A percentile compares a stretch with the other conserved stretches of the same genome.
phyloP scores from a whole-genome alignment of 2,329 filamentous ascomycete genomes.

The Aspergillus puulaauensis region DNA sequence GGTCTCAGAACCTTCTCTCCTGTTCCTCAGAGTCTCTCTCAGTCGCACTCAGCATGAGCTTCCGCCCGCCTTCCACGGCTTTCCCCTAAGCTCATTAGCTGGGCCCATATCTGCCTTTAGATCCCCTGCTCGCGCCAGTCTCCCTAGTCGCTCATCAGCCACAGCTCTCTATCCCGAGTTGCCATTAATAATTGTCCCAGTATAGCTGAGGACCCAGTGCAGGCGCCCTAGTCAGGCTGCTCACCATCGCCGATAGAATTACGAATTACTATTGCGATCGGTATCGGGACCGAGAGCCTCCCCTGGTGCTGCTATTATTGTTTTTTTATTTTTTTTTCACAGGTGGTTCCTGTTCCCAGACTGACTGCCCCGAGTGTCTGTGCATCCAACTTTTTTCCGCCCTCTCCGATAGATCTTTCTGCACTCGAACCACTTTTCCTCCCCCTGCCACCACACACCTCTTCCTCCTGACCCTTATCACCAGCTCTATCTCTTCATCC shows the following conservation, averaged over 20 bases:
- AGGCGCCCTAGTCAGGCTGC: no score
- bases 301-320: neutral
- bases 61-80: neutral
- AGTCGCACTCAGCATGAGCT: neutral
- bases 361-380: neutral
- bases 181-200: constrained; percentile 7
- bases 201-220: neutral
- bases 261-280: constrained; percentile 1
- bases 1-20: neutral
- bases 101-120: neutral
- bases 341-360: neutral
- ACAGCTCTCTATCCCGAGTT: neutral
- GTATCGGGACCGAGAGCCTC: neutral
- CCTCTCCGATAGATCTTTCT: constrained; percentile 1
- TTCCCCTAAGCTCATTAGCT: constrained; percentile 5
- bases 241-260: no score
- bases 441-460: constrained; percentile 5
- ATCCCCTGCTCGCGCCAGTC: neutral
- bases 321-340: neutral
- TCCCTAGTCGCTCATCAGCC: neutral
- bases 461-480: constrained; percentile 7
- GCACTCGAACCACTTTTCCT: neutral
- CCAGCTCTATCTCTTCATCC: constrained; percentile 2
- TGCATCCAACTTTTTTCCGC: constrained; percentile 6
- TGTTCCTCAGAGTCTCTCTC: no score